Evolutionary conservation across 371 early-diverging fungal species (phyloP).

Genomic region (Haplosporangium sp.): DNA sequence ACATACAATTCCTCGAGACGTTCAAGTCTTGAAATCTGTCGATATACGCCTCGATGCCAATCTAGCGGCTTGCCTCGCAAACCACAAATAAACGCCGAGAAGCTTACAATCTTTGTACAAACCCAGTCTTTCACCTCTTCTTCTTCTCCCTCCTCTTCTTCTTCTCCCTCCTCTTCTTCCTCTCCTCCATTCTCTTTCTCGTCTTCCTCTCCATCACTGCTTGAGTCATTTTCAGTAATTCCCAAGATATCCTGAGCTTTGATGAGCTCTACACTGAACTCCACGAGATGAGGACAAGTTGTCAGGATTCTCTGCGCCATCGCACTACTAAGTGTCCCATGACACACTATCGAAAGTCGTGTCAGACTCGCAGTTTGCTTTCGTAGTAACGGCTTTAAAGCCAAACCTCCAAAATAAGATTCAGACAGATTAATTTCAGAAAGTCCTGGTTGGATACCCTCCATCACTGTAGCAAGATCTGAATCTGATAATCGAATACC

Average conservation of each 20-base stretch:
- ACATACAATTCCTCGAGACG: neutral
- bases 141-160: neutral
- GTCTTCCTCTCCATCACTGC: neutral
- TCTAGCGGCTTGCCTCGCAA: neutral
- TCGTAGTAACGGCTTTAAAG: too few relatives aligned
- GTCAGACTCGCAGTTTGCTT: too few relatives aligned
- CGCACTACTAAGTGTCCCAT: neutral
- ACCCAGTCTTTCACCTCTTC: neutral
- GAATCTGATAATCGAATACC: too few relatives aligned
- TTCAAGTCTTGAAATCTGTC: neutral
- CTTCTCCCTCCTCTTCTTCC: neutral
- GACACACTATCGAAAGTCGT: too few relatives aligned
- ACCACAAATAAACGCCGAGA: neutral
- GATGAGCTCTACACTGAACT: neutral
- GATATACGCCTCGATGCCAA: neutral
- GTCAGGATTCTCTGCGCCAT: slow-evolving; percentile 3
- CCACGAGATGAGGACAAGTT: neutral
- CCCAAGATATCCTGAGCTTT: slow-evolving; percentile 3
- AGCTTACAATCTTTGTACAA: neutral
- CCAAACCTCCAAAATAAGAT: too few relatives aligned
- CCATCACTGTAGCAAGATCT: too few relatives aligned
- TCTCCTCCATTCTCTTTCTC: neutral
- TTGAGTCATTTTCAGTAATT: neutral
- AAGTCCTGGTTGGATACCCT: too few relatives aligned
- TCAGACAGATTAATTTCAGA: too few relatives aligned